Evolutionary conservation across 202 grass and related monocot species (phyloP).

Genomic region (Bolboschoenoplectus hybrid): DNA sequence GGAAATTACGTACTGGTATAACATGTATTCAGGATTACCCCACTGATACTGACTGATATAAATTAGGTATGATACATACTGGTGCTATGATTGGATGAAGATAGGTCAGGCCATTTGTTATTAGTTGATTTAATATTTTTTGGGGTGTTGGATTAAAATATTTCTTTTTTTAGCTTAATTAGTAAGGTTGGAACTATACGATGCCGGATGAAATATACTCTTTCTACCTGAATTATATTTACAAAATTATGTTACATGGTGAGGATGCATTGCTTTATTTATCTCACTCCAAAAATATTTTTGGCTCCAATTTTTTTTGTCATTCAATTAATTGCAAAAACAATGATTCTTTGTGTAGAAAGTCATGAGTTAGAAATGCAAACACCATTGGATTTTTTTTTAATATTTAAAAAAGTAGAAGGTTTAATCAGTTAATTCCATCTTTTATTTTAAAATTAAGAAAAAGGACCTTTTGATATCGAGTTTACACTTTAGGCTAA

Average conservation of each 20-base stretch:
- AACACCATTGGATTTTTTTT: too few species aligned
- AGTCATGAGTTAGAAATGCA: too few species aligned
- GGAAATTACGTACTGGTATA: neutral
- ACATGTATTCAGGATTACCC: conserved; percentile 9
- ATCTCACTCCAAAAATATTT: neutral
- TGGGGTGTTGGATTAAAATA: neutral
- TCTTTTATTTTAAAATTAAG: neutral
- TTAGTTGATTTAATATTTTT: neutral
- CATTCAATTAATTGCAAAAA: neutral
- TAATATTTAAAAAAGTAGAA: too few species aligned
- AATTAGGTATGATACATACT: too few species aligned
- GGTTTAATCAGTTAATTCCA: too few species aligned
- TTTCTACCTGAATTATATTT: neutral
- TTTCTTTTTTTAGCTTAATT: neutral
- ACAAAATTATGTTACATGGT: neutral
- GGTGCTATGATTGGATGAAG: too few species aligned
- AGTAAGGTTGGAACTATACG: neutral
- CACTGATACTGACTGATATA: neutral
- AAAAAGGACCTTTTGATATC: too few species aligned
- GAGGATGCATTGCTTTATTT: neutral
- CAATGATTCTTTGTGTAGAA: too few species aligned
- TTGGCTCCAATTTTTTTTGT: neutral
- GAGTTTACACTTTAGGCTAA: neutral
- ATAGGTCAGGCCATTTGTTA: neutral
- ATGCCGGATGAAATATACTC: too few species aligned